Evolutionary conservation across 2,329 filamentous ascomycete species (phyloP).

Genomic region (Penicillium brasilianum): DNA sequence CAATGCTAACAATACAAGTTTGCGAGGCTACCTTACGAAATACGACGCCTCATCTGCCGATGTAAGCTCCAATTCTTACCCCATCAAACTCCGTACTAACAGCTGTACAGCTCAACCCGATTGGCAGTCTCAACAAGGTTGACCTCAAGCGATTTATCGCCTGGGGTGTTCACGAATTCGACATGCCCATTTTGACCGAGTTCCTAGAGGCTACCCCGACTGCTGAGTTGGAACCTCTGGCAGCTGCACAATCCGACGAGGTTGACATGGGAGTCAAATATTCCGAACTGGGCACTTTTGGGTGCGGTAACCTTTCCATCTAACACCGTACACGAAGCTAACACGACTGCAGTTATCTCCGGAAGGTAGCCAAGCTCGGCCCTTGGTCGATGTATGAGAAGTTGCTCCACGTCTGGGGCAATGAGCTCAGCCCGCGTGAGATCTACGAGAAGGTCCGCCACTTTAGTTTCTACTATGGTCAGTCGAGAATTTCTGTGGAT

Average conservation of each 20-base stretch:
- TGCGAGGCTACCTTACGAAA: conserved; percentile 68
- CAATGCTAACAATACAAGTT: conserved; percentile 19
- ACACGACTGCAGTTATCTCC: conserved; percentile 59
- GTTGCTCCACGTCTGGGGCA: conserved; percentile 57
- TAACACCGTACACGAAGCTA: conserved; percentile 35
- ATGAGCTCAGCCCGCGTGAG: conserved; percentile 47
- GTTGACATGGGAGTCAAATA: conserved; percentile 62
- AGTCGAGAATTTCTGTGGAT: neutral
- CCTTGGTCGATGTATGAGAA: conserved; percentile 61
- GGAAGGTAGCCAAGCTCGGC: conserved; percentile 61
- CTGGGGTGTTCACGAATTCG: conserved; percentile 65
- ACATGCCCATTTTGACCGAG: conserved; percentile 66
- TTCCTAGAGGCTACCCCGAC: conserved; percentile 69
- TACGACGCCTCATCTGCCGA: conserved; percentile 66
- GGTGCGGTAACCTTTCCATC: conserved; percentile 26
- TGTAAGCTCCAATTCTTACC: conserved; percentile 45
- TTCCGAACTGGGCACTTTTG: conserved; percentile 60
- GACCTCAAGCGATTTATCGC: conserved; percentile 74
- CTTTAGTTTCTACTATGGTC: conserved; percentile 43
- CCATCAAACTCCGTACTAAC: conserved; percentile 56
- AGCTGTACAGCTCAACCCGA: conserved; percentile 40
- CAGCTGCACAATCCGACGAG: conserved; percentile 63
- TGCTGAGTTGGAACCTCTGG: conserved; percentile 70
- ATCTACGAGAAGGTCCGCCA: conserved; percentile 55
- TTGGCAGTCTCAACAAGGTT: conserved; percentile 63